These are phyloP conservation scores for Epichloe sylvatica DNA, from an alignment of 2,329 filamentous ascomycete species.

Conservation along the genomic window DNA sequence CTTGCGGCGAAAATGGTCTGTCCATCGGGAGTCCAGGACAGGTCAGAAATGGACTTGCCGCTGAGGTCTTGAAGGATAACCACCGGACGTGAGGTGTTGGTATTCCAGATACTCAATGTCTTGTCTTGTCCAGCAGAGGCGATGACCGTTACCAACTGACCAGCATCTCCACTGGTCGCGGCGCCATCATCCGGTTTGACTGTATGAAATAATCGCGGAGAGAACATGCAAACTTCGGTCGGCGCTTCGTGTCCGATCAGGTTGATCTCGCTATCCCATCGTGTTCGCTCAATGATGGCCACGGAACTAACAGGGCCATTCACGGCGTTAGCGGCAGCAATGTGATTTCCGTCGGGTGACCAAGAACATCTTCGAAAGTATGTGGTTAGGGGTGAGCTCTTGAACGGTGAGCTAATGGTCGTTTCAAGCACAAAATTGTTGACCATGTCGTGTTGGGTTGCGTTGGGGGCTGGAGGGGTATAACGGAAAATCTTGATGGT, in stretches of 20 bases:
- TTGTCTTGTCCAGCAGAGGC: conserved; percentile 96
- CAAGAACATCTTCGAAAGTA: conserved; percentile 95
- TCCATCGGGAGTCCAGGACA: conserved; percentile 88
- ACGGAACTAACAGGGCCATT: conserved; percentile 96
- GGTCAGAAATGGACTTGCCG: conserved; percentile 82
- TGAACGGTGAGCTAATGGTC: conserved; percentile 79
- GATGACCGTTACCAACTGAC: conserved; percentile 68
- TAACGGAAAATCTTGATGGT: conserved; percentile 96
- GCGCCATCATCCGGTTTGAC: conserved; percentile 46
- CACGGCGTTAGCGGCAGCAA: conserved; percentile 90
- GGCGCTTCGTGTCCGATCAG: conserved; percentile 94
- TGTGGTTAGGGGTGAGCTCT: conserved; percentile 83
- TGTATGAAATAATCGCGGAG: conserved; percentile 73
- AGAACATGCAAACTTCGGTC: conserved; percentile 94
- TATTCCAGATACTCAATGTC: conserved; percentile 94
- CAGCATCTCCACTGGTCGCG: conserved; percentile 27
- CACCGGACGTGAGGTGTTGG: conserved; percentile 80
- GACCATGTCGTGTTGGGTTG: conserved; percentile 85
- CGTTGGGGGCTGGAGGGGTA: conserved; percentile 77
- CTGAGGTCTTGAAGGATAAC: conserved; percentile 82
- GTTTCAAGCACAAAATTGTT: conserved; percentile 93
- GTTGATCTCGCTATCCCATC: conserved; percentile 95
- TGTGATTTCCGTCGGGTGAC: conserved; percentile 95
- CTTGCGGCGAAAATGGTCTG: conserved; percentile 75
- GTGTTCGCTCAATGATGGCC: conserved; percentile 81